phyloP scores from a whole-genome alignment of 495 filamentous ascomycete genomes.

The Aspergillus ellipticus region DNA sequence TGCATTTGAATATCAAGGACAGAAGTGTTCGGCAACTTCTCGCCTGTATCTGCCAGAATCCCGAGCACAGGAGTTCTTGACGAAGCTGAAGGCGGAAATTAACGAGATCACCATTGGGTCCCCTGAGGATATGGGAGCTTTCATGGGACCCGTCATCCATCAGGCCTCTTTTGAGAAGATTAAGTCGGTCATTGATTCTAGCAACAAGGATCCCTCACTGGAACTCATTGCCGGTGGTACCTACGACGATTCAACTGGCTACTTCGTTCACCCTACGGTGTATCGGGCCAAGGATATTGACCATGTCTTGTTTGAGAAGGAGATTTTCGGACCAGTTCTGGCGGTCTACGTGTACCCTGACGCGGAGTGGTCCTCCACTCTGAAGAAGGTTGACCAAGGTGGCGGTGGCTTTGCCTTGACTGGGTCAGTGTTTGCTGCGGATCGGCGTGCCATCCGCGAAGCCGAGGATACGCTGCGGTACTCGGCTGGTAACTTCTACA shows the following conservation, averaged over 20 bases:
- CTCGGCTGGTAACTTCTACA: conserved; percentile 82
- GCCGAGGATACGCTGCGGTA: conserved; percentile 74
- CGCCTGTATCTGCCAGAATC: conserved; percentile 70
- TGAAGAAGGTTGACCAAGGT: conserved; percentile 54
- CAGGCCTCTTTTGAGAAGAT: conserved; percentile 68
- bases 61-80: conserved; percentile 56
- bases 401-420: conserved; percentile 70
- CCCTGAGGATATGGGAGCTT: conserved; percentile 57
- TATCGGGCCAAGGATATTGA: conserved; percentile 58
- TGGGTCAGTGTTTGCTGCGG: conserved; percentile 70
- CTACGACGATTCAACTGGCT: conserved; percentile 65
- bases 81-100: conserved; percentile 44
- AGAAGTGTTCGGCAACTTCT: conserved; percentile 84
- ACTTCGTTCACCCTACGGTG: conserved; percentile 70
- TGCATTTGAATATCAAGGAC: conserved; percentile 86
- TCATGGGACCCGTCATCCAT: conserved; percentile 79
- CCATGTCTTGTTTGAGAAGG: conserved; percentile 63
- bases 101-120: conserved; percentile 49
- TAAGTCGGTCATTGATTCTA: conserved; percentile 58
- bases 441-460: conserved; percentile 60
- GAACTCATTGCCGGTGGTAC: conserved; percentile 64
- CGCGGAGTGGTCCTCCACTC: conserved; percentile 46
- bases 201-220: conserved; percentile 61
- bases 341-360: conserved; percentile 72
- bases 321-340: conserved; percentile 77